Conservation (phyloP, 1,284 basidiomycete species). For the Moniliophthora roreri region DNA sequence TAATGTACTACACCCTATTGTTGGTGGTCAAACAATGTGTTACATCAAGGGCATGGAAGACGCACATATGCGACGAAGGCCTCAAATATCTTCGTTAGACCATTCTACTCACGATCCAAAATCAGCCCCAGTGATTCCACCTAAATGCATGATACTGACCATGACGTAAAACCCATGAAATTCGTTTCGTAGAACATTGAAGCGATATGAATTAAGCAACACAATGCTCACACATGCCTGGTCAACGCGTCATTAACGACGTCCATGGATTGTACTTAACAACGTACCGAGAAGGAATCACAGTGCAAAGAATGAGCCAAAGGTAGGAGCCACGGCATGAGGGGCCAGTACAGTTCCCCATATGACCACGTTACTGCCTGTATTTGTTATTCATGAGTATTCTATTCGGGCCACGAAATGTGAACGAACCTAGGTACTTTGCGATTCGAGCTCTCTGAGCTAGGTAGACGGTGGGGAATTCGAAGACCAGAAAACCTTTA, state of each 20-base stretch:
- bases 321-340: constrained; percentile 55
- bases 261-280: too few relatives aligned
- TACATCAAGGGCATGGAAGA: constrained; percentile 1
- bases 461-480: constrained; percentile 68
- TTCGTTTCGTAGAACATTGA: constrained; percentile 68
- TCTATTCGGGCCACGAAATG: not conserved
- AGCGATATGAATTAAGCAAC: constrained; percentile 64
- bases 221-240: constrained; percentile 61
- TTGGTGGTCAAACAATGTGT: not conserved
- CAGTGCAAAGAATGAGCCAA: constrained; percentile 61
- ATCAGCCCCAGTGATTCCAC: not conserved
- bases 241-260: too few relatives aligned
- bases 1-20: constrained; percentile 58
- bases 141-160: constrained; percentile 32
- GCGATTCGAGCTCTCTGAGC: constrained; percentile 61
- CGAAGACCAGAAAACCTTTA: constrained; percentile 61
- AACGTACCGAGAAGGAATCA: constrained; percentile 50
- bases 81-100: constrained; percentile 62
- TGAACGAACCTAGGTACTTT: constrained; percentile 56
- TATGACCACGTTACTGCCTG: constrained; percentile 57
- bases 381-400: not conserved
- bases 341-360: constrained; percentile 68
- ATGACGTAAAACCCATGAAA: constrained; percentile 72
- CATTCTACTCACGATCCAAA: constrained; percentile 40
- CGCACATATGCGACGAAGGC: constrained; percentile 65